These are phyloP conservation scores for Tarenaya hassleriana DNA, from an alignment of 345 rosid species.

Conservation along the genomic window DNA sequence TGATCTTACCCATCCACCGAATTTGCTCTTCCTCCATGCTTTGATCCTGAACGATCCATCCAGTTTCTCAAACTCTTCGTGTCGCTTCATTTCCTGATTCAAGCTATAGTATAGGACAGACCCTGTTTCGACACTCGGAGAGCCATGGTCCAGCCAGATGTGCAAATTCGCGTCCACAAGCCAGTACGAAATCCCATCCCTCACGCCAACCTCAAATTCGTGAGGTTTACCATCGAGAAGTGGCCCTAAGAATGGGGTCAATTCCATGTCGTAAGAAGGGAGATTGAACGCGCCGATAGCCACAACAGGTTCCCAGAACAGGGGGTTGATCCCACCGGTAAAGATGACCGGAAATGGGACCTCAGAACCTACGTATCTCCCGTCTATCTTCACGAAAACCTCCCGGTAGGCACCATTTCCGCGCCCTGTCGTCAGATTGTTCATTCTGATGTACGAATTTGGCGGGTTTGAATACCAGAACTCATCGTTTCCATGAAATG, in stretches of 20 bases:
- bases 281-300: conserved; percentile 68
- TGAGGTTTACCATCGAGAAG: conserved; percentile 59
- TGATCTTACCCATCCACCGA: conserved; percentile 68
- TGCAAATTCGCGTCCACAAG: conserved; percentile 80
- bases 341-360: conserved; percentile 74
- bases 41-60: conserved; percentile 57
- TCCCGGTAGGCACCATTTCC: conserved; percentile 75
- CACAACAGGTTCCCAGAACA: conserved; percentile 81
- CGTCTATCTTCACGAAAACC: conserved; percentile 60
- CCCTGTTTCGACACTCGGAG: conserved; percentile 36
- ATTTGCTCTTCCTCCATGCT: conserved; percentile 40
- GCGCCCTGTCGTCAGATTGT: conserved; percentile 47
- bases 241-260: conserved; percentile 63
- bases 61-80: conserved; percentile 39
- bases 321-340: conserved; percentile 80
- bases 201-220: conserved; percentile 48
- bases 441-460: conserved; percentile 45
- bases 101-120: conserved; percentile 31
- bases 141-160: conserved; percentile 51
- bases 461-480: conserved; percentile 95
- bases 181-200: conserved; percentile 64
- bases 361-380: conserved; percentile 60
- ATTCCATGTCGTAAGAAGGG: conserved; percentile 68
- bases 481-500: conserved; percentile 84
- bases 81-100: conserved; percentile 20